phyloP scores from a whole-genome alignment of 495 filamentous ascomycete genomes.

The Amphirosellinia nigrospora region DNA sequence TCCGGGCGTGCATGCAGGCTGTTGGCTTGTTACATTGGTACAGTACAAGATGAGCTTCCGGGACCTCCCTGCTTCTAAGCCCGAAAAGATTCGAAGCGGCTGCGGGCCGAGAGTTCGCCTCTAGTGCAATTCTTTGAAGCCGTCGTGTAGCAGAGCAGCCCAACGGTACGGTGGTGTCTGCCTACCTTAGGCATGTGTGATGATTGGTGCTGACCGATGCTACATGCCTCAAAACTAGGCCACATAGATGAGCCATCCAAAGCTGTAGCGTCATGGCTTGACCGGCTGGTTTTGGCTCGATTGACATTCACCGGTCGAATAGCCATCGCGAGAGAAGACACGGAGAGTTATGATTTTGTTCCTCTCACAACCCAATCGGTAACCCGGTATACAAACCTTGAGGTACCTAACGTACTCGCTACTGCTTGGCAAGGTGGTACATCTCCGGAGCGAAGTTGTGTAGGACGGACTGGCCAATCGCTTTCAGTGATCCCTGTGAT shows the following conservation, averaged over 20 bases:
- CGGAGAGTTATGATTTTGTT: background rate
- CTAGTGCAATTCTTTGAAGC: background rate
- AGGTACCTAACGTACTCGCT: background rate
- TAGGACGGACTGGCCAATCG: conserved; percentile 16
- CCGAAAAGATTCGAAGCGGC: background rate
- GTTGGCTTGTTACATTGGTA: background rate
- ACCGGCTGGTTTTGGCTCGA: conserved; percentile 9
- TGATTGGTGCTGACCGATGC: background rate
- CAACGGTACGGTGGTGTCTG: background rate
- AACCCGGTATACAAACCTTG: background rate
- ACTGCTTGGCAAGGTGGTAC: background rate
- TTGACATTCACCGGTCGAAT: conserved; percentile 2
- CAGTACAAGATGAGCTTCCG: background rate
- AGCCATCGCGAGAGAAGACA: background rate
- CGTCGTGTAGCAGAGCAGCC: background rate
- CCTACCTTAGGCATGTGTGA: background rate
- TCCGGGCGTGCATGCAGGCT: background rate
- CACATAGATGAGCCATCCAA: background rate
- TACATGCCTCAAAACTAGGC: background rate
- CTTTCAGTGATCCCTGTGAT: background rate
- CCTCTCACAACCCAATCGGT: background rate
- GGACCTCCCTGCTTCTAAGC: background rate
- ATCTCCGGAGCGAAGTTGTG: background rate
- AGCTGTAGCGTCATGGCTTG: background rate
- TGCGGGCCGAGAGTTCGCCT: background rate